Evolutionary conservation across 768 basidiomycete genomes (phyloP), one percentile per base, ranked within the genome.

Genomic region (Scleroderma bovista): DNA sequence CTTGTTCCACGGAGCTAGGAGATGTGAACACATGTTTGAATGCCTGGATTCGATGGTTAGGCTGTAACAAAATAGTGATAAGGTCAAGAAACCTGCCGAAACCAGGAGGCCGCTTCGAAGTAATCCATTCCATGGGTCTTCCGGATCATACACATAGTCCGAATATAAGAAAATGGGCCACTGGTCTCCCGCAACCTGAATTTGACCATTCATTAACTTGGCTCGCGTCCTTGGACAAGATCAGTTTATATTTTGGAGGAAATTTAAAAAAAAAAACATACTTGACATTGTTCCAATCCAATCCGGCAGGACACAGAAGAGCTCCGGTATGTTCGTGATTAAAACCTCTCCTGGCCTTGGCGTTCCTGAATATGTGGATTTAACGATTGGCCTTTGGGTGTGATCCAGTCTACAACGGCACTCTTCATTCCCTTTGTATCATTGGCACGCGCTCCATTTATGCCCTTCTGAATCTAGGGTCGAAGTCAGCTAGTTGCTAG

Each of bases 311-410:
- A 36, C 63, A 67, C 2, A 71, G 54, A 5, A 67, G 56, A 1
- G 48, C 38, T 0, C 69, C 66, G 3, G 62, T 66, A 0, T 59
- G 33, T 19, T 65, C 61, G 46, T 69, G 61, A n/a, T n/a, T n/a
- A n/a, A n/a, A n/a, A n/a, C n/a, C n/a, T n/a, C n/a, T n/a, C n/a
- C n/a, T n/a, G n/a, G 31, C 16, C 29, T 8, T 55, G 49, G 0
- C 65, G 56, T 19, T 49, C 53, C 47, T 31, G 16, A n/a, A n/a
- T 56, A 43, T 17, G 53, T 20, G 16, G 41, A 36, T 56, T 59
- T 22, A 68, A 24, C 19, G 49, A 3, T 32, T 57, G 53, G 26
- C 51, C 56, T 17, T 36, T 38, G 8, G 58, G 58, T n/a, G n/a
- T n/a, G n/a, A n/a, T n/a, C n/a, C n/a, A n/a, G n/a, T n/a, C n/a